phyloP scores from a whole-genome alignment of 352 stramenopile genomes.

The Globisporangium rhizosaccharum region DNA sequence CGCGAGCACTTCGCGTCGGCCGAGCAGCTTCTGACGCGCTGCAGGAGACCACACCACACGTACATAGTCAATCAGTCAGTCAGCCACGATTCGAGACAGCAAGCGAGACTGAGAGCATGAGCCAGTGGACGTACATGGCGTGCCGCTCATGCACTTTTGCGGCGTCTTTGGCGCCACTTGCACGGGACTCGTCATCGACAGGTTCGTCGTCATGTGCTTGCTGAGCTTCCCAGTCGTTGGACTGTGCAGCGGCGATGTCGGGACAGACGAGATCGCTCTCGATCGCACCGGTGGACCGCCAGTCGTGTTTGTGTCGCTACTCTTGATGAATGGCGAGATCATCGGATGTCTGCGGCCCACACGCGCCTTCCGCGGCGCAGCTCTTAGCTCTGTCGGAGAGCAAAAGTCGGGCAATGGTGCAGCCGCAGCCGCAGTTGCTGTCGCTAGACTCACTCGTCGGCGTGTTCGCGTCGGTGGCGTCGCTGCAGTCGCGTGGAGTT shows the following conservation, averaged over 20 bases:
- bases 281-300: background rate
- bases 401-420: background rate
- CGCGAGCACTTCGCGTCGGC: slow-evolving; percentile 23
- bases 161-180: slow-evolving; percentile 6
- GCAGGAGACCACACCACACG: background rate
- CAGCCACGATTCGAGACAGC: background rate
- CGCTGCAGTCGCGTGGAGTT: background rate
- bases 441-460: background rate
- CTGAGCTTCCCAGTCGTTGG: slow-evolving; percentile 32
- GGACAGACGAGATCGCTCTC: slow-evolving; percentile 5
- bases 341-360: slow-evolving; percentile 3
- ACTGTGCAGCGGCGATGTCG: slow-evolving; percentile 29
- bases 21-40: slow-evolving; percentile 15
- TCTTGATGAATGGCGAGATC: slow-evolving; percentile 12
- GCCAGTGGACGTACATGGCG: slow-evolving; percentile 7
- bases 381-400: slow-evolving; percentile 2
- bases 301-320: slow-evolving; percentile 4
- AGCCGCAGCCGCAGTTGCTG: background rate
- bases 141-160: slow-evolving; percentile 4
- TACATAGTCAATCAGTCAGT: background rate
- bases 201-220: slow-evolving; percentile 24
- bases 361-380: slow-evolving; percentile 2
- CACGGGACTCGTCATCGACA: slow-evolving; percentile 36
- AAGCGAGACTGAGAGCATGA: background rate
- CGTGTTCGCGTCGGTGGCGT: slow-evolving; percentile 1